These are phyloP conservation scores for Kingdonia uniflora DNA, from an alignment of 164 flowering plant genomes.

Conservation along the genomic window DNA sequence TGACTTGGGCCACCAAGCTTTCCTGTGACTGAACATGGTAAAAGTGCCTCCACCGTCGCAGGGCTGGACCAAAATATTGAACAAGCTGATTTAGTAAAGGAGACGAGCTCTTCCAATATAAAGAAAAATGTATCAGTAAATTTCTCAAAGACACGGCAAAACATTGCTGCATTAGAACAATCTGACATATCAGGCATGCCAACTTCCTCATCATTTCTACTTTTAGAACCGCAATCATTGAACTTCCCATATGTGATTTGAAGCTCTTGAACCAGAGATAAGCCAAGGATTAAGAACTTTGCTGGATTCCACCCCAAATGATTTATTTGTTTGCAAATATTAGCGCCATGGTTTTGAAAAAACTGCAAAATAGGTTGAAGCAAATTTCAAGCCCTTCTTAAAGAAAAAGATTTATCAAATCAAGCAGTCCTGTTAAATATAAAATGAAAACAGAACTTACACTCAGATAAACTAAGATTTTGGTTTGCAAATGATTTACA, in stretches of 20 bases:
- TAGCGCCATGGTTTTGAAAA: constrained; percentile 34
- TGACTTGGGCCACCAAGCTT: constrained; percentile 97
- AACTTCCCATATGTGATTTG: constrained; percentile 30
- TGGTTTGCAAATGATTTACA: too few species aligned
- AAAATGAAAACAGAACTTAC: too few species aligned
- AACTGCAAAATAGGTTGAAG: constrained; percentile 40
- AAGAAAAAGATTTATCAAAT: neutral
- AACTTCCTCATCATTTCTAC: constrained; percentile 15
- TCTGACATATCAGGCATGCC: constrained; percentile 12
- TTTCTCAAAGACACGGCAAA: constrained; percentile 21
- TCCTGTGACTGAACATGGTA: constrained; percentile 73
- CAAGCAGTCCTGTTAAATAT: too few species aligned
- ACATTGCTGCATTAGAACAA: constrained; percentile 11
- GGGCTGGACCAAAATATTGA: constrained; percentile 50
- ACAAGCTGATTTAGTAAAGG: constrained; percentile 46
- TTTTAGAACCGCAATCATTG: constrained; percentile 12
- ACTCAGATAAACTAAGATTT: too few species aligned
- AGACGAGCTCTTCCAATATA: constrained; percentile 56
- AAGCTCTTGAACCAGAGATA: constrained; percentile 63
- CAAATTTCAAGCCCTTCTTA: constrained; percentile 1
- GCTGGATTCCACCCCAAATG: constrained; percentile 26
- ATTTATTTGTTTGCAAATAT: constrained; percentile 22
- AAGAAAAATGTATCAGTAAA: constrained; percentile 24
- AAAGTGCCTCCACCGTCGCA: constrained; percentile 16
- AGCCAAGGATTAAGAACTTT: constrained; percentile 55